Evolutionary conservation across 768 basidiomycete genomes (phyloP).

Genomic region (Termitomyces sp.): DNA sequence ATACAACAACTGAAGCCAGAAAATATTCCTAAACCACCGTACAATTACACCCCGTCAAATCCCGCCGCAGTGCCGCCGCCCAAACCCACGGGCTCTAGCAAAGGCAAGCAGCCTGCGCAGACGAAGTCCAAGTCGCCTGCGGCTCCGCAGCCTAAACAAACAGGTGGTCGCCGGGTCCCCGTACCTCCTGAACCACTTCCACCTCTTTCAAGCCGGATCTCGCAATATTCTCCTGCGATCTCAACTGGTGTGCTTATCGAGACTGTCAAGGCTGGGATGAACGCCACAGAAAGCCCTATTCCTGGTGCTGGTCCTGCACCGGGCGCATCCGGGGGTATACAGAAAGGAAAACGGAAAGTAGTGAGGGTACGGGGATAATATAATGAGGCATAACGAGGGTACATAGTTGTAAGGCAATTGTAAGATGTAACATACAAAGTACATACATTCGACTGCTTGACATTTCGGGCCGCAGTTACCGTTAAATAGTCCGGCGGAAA

Average conservation of each 20-base stretch:
- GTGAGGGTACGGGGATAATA: constrained; percentile 60
- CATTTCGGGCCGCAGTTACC: not conserved
- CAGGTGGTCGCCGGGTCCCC: constrained; percentile 47
- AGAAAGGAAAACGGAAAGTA: constrained; percentile 80
- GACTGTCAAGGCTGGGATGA: constrained; percentile 83
- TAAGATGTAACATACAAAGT: not conserved
- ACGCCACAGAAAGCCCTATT: constrained; percentile 47
- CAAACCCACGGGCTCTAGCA: constrained; percentile 27
- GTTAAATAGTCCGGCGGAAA: constrained; percentile 1
- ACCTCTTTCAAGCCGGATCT: constrained; percentile 65
- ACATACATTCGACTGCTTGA: not conserved
- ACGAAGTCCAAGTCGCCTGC: constrained; percentile 39
- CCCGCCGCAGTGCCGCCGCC: constrained; percentile 23
- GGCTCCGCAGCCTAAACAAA: constrained; percentile 23
- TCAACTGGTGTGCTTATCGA: constrained; percentile 76
- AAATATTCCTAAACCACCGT: constrained; percentile 60
- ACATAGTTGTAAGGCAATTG: not conserved
- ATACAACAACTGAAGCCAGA: constrained; percentile 74
- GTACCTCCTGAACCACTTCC: constrained; percentile 75
- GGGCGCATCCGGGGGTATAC: constrained; percentile 35
- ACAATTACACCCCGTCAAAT: constrained; percentile 29
- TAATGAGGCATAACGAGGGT: not conserved
- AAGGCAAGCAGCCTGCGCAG: constrained; percentile 47
- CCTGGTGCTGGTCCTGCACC: constrained; percentile 24
- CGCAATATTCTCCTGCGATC: constrained; percentile 74